Evolutionary conservation across 1,284 basidiomycete species (phyloP), one percentile per base, ranked within the genome.

Genomic region (Trametes versicolor): DNA sequence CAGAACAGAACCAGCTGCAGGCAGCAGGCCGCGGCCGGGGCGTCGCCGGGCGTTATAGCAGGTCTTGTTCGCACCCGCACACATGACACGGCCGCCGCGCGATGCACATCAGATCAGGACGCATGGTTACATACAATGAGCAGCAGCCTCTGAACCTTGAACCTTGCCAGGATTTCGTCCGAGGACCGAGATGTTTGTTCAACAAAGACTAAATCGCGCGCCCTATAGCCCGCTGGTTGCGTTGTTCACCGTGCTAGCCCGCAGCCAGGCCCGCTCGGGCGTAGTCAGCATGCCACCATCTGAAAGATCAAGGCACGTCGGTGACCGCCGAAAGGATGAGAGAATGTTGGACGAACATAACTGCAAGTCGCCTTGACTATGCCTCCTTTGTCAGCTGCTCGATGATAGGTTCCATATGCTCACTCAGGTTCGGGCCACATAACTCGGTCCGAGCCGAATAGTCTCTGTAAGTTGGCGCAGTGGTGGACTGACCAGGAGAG

Each of bases 1-100:
- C 61, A 57, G 61, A 62, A 62, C 45, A 57, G 48, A 51, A 56
- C 45, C 21, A 37, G 56, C 29, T 32, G 29, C 29, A 32, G 29
- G 56, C 29, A 4, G 29, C 29, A 32, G 29, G 29, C 29, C 29
- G 29, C 29, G 29, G 41, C 10, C 45, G 25, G 45, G 8, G 15
- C 43, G 34, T 49, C 34, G 45, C 27, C 23, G 45, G 55, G 45
- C 60, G 52, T 61, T 49, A 39, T 19, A 4, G 41, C 23, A 19
- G 4, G 2, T 15, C 27, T 47, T 53, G 37, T 41, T 53, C 54
- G 37, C 53, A 39, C 53, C 41, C 34, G 41, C 41, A 43, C 15
- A 17, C 6, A 32, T 32, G 29, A 32, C 29, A 32, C 29, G 29
- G 29, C 29, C 29, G 29, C 29, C 6, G 41, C 21, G 23, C 36